Conservation (phyloP, 495 filamentous ascomycete genomes). For the Lophiotrema nucula region DNA sequence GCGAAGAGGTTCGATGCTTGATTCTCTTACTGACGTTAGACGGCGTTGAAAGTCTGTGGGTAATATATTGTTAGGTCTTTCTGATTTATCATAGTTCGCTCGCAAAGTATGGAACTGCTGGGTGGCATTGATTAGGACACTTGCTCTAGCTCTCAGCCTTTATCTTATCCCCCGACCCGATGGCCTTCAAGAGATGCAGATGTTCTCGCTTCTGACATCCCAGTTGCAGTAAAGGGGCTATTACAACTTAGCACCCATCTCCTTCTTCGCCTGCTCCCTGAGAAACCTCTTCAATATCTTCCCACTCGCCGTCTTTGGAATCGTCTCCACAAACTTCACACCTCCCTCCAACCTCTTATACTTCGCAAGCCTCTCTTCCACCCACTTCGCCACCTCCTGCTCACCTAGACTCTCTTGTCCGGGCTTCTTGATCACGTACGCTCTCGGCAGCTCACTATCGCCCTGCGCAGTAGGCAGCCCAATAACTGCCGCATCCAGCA, state of each 20-base stretch:
- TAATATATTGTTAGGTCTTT: too few relatives aligned
- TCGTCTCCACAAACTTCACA: constrained; percentile 23
- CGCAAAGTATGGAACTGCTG: too few relatives aligned
- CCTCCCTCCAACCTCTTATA: constrained; percentile 27
- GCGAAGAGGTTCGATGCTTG: too few relatives aligned
- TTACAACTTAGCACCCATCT: constrained; percentile 5
- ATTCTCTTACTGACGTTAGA: too few relatives aligned
- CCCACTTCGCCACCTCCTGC: constrained; percentile 11
- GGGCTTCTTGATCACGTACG: constrained; percentile 11
- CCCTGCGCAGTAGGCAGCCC: background rate
- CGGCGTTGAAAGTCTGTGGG: too few relatives aligned
- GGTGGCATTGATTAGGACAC: too few relatives aligned
- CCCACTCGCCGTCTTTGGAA: constrained; percentile 29
- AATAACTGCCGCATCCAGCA: constrained; percentile 25
- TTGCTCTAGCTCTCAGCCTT: too few relatives aligned
- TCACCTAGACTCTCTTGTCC: background rate
- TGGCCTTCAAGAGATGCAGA: too few relatives aligned
- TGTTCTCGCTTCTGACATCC: too few relatives aligned
- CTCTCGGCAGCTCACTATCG: constrained; percentile 9
- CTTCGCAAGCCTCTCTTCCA: constrained; percentile 16
- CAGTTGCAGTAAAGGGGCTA: too few relatives aligned
- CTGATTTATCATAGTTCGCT: too few relatives aligned
- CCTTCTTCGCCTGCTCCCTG: constrained; percentile 24
- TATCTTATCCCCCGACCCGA: too few relatives aligned
- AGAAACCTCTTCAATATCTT: constrained; percentile 29